These are phyloP conservation scores for Discostella pseudostelligera DNA, from an alignment of 108 stramenopile genomes.

Conservation along the genomic window DNA sequence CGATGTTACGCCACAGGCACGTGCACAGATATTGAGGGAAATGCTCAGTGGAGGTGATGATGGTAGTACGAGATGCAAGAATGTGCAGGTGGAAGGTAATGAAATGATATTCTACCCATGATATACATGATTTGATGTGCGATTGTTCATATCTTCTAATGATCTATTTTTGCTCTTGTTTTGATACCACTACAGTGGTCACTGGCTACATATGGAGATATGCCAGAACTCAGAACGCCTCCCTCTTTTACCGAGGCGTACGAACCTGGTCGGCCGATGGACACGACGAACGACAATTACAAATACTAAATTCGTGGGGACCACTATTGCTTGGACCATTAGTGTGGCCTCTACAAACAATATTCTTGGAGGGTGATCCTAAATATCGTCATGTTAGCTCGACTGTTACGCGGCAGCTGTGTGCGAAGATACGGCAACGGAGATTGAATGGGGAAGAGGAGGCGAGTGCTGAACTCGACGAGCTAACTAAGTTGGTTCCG, in stretches of 20 bases:
- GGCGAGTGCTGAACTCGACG: constrained; percentile 10
- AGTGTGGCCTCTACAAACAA: constrained; percentile 65
- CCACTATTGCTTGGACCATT: constrained; percentile 60
- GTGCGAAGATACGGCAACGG: constrained; percentile 50
- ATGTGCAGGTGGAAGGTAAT: constrained; percentile 66
- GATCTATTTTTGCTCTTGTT: too few species aligned
- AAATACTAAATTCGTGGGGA: constrained; percentile 66
- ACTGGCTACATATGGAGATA: constrained; percentile 85
- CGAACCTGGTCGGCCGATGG: constrained; percentile 87
- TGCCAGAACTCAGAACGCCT: constrained; percentile 57
- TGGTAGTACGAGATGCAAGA: constrained; percentile 21
- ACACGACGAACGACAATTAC: constrained; percentile 63
- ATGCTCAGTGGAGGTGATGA: constrained; percentile 32
- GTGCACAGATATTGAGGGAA: constrained; percentile 56
- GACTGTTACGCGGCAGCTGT: constrained; percentile 65
- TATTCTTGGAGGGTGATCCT: constrained; percentile 80
- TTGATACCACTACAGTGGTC: constrained; percentile 41
- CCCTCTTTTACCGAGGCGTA: constrained; percentile 76
- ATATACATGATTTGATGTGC: too few species aligned
- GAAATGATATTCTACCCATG: too few species aligned
- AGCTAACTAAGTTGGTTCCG: constrained; percentile 40
- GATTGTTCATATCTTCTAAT: too few species aligned
- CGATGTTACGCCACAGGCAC: constrained; percentile 63
- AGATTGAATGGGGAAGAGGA: constrained; percentile 47
- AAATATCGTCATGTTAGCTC: constrained; percentile 76